Percentiles rank a stretch among this genome's conserved stretches.
phyloP scores from a whole-genome alignment of 2,329 filamentous ascomycete species.

The Achaetomium macrosporum region DNA sequence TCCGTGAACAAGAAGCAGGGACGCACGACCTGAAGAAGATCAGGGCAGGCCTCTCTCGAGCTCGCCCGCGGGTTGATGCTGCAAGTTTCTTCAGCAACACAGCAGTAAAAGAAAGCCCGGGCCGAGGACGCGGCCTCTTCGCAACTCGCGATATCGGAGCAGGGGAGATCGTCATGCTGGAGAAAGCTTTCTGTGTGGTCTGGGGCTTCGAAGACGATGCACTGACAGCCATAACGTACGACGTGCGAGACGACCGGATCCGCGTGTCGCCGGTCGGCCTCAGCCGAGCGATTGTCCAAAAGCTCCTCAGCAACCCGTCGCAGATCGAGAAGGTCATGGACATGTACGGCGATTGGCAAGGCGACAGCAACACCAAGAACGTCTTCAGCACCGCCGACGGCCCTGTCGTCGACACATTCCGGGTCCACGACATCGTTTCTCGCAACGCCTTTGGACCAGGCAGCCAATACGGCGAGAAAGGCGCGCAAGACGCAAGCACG shows the following conservation, averaged over 20 bases:
- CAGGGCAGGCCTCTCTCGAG: neutral
- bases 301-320: neutral
- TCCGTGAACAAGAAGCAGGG: neutral
- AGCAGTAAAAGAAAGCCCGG: neutral
- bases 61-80: neutral
- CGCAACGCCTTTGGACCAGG: conserved; percentile 4
- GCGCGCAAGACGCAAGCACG: neutral
- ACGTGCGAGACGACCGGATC: conserved; percentile 7
- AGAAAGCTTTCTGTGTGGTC: conserved; percentile 5
- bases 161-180: neutral
- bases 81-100: neutral
- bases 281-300: neutral
- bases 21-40: neutral
- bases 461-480: neutral
- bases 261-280: conserved; percentile 5
- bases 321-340: neutral
- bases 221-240: conserved; percentile 3
- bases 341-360: neutral
- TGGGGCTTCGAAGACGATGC: neutral
- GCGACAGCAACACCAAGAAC: neutral
- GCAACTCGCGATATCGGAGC: neutral
- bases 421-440: conserved; percentile 8
- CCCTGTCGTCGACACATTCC: conserved; percentile 3
- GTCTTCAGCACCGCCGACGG: neutral
- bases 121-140: neutral